Evolutionary conservation across 2,329 filamentous ascomycete genomes (phyloP).

Genomic region (Malbranchea zuffiana): DNA sequence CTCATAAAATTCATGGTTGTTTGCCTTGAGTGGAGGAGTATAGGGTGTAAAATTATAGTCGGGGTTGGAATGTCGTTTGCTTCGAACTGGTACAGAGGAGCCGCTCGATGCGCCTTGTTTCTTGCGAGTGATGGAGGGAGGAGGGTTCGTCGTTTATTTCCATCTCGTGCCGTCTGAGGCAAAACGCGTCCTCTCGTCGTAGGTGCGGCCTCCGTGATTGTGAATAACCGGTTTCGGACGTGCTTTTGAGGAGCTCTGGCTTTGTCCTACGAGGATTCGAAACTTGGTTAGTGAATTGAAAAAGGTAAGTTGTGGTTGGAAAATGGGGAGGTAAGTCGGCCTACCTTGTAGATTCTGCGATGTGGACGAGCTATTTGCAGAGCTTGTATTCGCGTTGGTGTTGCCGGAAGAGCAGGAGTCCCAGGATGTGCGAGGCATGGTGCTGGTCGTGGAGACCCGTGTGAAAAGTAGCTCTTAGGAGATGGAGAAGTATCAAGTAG

Average conservation of each 20-base stretch:
- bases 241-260: slow-evolving; percentile 7
- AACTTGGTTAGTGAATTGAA: slow-evolving; percentile 6
- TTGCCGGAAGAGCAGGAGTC: slow-evolving; percentile 16
- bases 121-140: not conserved
- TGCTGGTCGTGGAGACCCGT: slow-evolving; percentile 3
- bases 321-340: not conserved
- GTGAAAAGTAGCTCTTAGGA: not conserved
- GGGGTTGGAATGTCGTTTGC: not conserved
- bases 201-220: slow-evolving; percentile 10
- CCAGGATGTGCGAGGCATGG: slow-evolving; percentile 12
- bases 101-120: not conserved
- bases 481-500: slow-evolving; percentile 1
- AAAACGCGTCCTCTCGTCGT: slow-evolving; percentile 10
- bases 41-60: not conserved
- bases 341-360: slow-evolving; percentile 10
- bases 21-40: too few relatives aligned
- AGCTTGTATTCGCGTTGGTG: slow-evolving; percentile 4
- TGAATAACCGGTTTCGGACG: slow-evolving; percentile 7
- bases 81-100: not conserved
- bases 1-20: too few relatives aligned
- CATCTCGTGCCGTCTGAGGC: slow-evolving; percentile 6
- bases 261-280: slow-evolving; percentile 4
- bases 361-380: not conserved
- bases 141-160: slow-evolving; percentile 10
- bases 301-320: not conserved